A percentile compares a stretch with the other conserved stretches of the same genome.
Conservation (phyloP, 768 basidiomycete species). For the Saitozyma sp. region DNA sequence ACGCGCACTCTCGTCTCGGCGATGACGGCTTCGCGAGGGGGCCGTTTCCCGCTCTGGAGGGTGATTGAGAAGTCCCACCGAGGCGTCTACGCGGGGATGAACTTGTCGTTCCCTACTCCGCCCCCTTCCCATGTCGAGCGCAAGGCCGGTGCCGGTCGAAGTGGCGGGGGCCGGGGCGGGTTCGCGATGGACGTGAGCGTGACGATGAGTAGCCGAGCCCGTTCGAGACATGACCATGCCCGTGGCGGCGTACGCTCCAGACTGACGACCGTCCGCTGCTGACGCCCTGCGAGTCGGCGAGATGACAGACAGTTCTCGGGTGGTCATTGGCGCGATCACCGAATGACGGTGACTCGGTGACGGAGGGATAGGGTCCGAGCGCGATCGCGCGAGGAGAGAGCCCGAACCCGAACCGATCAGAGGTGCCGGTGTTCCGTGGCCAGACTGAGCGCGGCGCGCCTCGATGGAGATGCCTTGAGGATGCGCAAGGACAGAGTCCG, state of each 20-base stretch:
- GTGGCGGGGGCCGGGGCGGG: constrained; percentile 3
- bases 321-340: constrained; percentile 21
- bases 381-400: constrained; percentile 38
- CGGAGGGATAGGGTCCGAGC: constrained; percentile 35
- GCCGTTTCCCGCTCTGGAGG: constrained; percentile 33
- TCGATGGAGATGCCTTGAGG: constrained; percentile 2
- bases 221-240: constrained; percentile 2
- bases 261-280: neutral
- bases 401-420: constrained; percentile 1
- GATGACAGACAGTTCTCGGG: neutral
- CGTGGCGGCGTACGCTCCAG: neutral
- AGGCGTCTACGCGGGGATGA: constrained; percentile 13
- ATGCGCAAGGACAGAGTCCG: constrained; percentile 20
- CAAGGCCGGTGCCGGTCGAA: constrained; percentile 1
- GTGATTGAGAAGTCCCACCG: constrained; percentile 13
- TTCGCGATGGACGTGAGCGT: neutral
- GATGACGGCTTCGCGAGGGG: constrained; percentile 32
- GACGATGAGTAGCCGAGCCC: constrained; percentile 2
- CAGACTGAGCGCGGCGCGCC: constrained; percentile 4
- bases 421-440: constrained; percentile 7
- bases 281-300: constrained; percentile 2
- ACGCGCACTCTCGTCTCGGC: constrained; percentile 25
- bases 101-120: constrained; percentile 32
- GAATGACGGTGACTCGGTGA: constrained; percentile 10
- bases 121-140: constrained; percentile 16